Percentiles rank a stretch among this genome's conserved stretches.
These are phyloP conservation scores for Calonectria pauciramosa DNA, from an alignment of 2,329 filamentous ascomycete genomes.

Conservation along the genomic window DNA sequence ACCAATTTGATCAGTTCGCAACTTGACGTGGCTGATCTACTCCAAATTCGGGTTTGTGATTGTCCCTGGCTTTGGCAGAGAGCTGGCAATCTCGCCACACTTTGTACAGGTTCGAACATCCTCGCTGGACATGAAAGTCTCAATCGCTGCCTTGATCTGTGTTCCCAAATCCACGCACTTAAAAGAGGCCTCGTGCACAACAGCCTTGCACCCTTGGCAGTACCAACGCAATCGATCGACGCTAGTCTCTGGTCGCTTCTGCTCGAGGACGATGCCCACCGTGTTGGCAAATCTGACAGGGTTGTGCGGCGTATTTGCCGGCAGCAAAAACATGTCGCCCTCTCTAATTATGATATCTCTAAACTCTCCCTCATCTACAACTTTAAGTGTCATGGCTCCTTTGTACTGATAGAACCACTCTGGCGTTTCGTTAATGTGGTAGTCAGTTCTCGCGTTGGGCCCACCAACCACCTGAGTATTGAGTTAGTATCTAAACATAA, in stretches of 20 bases:
- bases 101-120: slow-evolving; percentile 79
- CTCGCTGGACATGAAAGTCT: slow-evolving; percentile 79
- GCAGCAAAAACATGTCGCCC: slow-evolving; percentile 93
- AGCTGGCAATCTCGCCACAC: slow-evolving; percentile 84
- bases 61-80: slow-evolving; percentile 72
- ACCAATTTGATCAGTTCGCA: background rate
- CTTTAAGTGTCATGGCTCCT: slow-evolving; percentile 93
- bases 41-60: slow-evolving; percentile 71
- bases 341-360: slow-evolving; percentile 91
- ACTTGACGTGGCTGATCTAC: background rate
- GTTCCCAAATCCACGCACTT: slow-evolving; percentile 91
- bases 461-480: slow-evolving; percentile 84
- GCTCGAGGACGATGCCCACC: slow-evolving; percentile 92
- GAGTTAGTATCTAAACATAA: background rate
- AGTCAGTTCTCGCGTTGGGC: slow-evolving; percentile 95
- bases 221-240: slow-evolving; percentile 93
- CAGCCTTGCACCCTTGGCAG: slow-evolving; percentile 76
- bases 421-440: slow-evolving; percentile 96
- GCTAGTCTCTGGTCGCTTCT: slow-evolving; percentile 76
- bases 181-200: slow-evolving; percentile 90
- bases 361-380: slow-evolving; percentile 81
- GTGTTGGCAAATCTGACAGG: slow-evolving; percentile 94
- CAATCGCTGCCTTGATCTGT: slow-evolving; percentile 93
- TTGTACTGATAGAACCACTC: slow-evolving; percentile 99
- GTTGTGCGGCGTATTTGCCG: slow-evolving; percentile 94